These are phyloP conservation scores for Fusarium sp. DNA, from an alignment of 2,329 filamentous ascomycete species.

Conservation along the genomic window DNA sequence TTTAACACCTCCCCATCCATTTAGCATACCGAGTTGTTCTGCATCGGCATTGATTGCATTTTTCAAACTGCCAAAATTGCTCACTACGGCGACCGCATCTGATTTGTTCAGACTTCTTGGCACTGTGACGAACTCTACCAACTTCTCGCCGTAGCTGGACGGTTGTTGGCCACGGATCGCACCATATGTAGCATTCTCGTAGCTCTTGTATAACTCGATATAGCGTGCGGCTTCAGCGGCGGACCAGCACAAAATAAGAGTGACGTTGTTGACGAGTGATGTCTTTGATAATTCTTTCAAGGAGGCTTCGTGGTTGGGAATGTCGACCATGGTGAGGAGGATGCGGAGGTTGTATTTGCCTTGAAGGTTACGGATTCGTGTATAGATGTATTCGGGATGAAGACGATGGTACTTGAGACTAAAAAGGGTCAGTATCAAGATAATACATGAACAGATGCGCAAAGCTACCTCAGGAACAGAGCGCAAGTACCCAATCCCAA, in stretches of 20 bases:
- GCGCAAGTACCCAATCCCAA: slow-evolving; percentile 88
- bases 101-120: slow-evolving; percentile 93
- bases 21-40: slow-evolving; percentile 85
- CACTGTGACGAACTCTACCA: slow-evolving; percentile 92
- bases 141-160: slow-evolving; percentile 82
- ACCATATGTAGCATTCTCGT: slow-evolving; percentile 82
- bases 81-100: slow-evolving; percentile 88
- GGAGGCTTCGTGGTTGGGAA: slow-evolving; percentile 90
- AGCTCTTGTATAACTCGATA: slow-evolving; percentile 93
- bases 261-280: slow-evolving; percentile 90
- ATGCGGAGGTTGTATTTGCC: slow-evolving; percentile 89
- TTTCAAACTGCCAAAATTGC: slow-evolving; percentile 88
- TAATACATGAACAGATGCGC: fast-evolving
- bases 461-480: slow-evolving; percentile 76
- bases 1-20: slow-evolving; percentile 96
- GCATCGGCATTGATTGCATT: slow-evolving; percentile 88
- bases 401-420: slow-evolving; percentile 95
- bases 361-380: slow-evolving; percentile 83
- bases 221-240: slow-evolving; percentile 94
- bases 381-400: slow-evolving; percentile 98
- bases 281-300: slow-evolving; percentile 93
- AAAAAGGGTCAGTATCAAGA: not conserved
- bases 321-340: slow-evolving; percentile 91
- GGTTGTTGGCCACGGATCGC: slow-evolving; percentile 89
- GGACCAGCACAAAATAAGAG: slow-evolving; percentile 92